phyloP scores from a whole-genome alignment of 2,329 filamentous ascomycete genomes.

The Fusarium sp. region DNA sequence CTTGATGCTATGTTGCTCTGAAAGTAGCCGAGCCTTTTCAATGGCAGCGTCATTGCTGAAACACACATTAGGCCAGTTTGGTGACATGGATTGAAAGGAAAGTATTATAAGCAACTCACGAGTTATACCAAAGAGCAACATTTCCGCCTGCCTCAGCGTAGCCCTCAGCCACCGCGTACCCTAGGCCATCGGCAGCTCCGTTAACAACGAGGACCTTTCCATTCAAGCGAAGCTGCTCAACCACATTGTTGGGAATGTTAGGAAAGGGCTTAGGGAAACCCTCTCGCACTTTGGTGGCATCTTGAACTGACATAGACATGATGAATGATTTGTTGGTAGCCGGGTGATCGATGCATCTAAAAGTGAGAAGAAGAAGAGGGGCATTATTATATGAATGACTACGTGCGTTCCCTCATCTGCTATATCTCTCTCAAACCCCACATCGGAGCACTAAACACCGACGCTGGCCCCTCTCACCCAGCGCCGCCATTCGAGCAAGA shows the following conservation, averaged over 20 bases:
- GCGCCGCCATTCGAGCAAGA: background rate
- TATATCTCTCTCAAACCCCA: background rate
- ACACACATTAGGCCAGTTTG: background rate
- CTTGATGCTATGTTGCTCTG: slow-evolving; percentile 47
- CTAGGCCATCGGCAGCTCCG: slow-evolving; percentile 57
- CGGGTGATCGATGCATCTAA: background rate
- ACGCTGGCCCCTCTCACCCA: background rate
- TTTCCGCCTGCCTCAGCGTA: slow-evolving; percentile 56
- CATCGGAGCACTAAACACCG: slow-evolving; percentile 18
- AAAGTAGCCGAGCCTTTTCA: slow-evolving; percentile 47
- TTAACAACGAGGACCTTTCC: slow-evolving; percentile 55
- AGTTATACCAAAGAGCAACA: slow-evolving; percentile 50
- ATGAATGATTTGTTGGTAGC: background rate
- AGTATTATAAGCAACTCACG: slow-evolving; percentile 25
- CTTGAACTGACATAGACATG: slow-evolving; percentile 43
- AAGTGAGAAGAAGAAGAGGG: slow-evolving; percentile 11
- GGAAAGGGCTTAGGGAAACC: slow-evolving; percentile 41
- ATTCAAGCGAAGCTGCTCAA: slow-evolving; percentile 54
- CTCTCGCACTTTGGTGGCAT: slow-evolving; percentile 32
- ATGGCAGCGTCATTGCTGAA: slow-evolving; percentile 48
- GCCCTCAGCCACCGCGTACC: slow-evolving; percentile 54
- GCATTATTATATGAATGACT: background rate
- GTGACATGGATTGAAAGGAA: background rate
- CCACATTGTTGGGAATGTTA: slow-evolving; percentile 48
- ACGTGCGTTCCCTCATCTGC: background rate